Base-by-base conservation (phyloP, 2,329 filamentous ascomycete genomes). In the Colletotrichum sidae region DNA sequence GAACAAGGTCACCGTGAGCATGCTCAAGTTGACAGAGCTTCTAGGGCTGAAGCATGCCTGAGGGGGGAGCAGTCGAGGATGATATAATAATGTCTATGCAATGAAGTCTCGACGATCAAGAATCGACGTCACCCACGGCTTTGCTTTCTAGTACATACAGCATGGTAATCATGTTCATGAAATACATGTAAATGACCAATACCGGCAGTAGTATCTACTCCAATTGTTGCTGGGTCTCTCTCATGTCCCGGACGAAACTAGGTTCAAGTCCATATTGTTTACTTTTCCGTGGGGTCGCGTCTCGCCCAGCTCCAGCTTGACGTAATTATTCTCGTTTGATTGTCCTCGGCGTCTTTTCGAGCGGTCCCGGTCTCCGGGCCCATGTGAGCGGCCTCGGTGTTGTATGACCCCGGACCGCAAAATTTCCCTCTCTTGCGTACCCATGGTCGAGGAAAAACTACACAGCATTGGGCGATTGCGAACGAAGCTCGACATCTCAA, bases 1-100 rank as follows among this genome's bases (percentile, higher is more conserved):
- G 39, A 84, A 86, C 46, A 73, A 78, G 70, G 75, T 81, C 3
- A 77, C 73, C 12, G 60, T 78, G 42, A 80, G 77, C 45, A 74
- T 81, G 39, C 70, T 77, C 10, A 68, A 69, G 25, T 57, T 75
- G 2, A 73, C 73, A 0, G 67, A 76, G 66, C 51, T 68, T 8
- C 11, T 68, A 15, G 59, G 54, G 12, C 63, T 67, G n/a, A 59
- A 57, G 54, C 58, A 62, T 50, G 63, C 58, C 25, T 65, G 12
- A 52, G 17, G 17, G 17, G 13, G 46, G 10, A n/a, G 47, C 2
- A 10, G 7, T 38, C 11, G 1, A 4, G 15, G 2, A 53, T 12
- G 11, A 33, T 9, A 15, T 44, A 62, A 55, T 42, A 52, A 41
- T 45, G 34, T 39, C 25, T 1, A 25, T 25, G 25, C 25, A 4